Base-by-base conservation (phyloP, 306 rosid genomes). In the Lathyrus tuberosus region DNA sequence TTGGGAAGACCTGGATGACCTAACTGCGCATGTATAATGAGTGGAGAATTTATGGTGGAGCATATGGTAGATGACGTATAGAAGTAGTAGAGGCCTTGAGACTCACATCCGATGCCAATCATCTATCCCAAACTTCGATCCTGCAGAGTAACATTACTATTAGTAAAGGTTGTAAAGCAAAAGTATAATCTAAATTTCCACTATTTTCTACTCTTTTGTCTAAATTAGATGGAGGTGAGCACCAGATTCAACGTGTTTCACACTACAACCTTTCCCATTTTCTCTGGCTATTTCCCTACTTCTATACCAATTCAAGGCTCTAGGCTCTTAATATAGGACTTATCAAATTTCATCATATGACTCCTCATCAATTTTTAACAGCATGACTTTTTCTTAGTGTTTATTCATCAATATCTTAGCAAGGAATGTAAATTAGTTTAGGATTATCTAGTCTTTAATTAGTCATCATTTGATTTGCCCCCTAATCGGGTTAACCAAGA, bases 251-350 rank as follows among this genome's bases (percentile, higher is more conserved):
- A 46, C 13, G 48, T 51, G 5, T 42, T 64, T 68, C 24, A 53
- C 26, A 44, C 74, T 69, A 53, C 40, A 52, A 31, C 40, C 41
- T n/a, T 56, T 41, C 13, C 16, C 42, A 41, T 56, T 54, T 41
- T 54, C 17, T 15, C 65, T 54, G 17, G 5, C 38, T 56, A 41
- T 56, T 40, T 41, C 65, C 26, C 12, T 54, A 53, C 42, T 26
- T 70, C 26, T 70, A 70, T 30, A 30, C 11, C 11, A 58, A 11
- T 58, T 58, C 63, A 28, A 14, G n/a, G 11, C 41, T 56, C 18
- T 22, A 13, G 17, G n/a, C 40, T 57, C 63, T 30, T 10, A 13
- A 57, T 53, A 53, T 54, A 56, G 16, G 38, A 56, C 38, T 56
- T 56, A 57, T 57, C 17, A 28, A 13, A 57, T 57, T 28, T 57